Percentiles rank a stretch among this genome's conserved stretches.
Evolutionary conservation across 148 eudicot genomes (phyloP).

Genomic region (Amaranthus cruentus): DNA sequence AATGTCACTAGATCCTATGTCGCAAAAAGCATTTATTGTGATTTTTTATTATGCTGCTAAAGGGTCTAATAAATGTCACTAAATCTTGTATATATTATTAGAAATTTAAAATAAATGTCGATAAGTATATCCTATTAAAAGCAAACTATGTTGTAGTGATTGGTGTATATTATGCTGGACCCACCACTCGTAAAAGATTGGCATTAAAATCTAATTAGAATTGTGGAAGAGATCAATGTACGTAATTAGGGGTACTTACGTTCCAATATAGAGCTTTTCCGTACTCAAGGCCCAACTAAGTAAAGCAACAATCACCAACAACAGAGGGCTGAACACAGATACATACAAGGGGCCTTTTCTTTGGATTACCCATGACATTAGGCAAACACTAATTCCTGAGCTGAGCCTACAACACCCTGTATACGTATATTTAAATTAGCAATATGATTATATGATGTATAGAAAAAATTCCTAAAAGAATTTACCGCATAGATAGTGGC

Average conservation of each 20-base stretch:
- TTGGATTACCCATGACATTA: constrained; percentile 74
- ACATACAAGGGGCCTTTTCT: constrained; percentile 86
- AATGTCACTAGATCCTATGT: too few species aligned
- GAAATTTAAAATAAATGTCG: too few species aligned
- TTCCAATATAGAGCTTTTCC: constrained; percentile 62
- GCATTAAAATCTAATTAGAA: too few species aligned
- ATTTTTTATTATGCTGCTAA: too few species aligned
- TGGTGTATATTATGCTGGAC: too few species aligned
- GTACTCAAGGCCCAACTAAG: constrained; percentile 62
- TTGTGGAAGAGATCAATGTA: too few species aligned
- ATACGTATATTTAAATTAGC: too few species aligned
- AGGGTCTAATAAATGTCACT: too few species aligned
- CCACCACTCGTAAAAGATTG: too few species aligned
- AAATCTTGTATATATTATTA: too few species aligned
- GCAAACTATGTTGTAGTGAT: background rate
- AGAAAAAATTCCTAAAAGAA: background rate
- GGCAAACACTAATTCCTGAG: constrained; percentile 35
- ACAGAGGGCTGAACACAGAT: constrained; percentile 71
- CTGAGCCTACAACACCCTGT: constrained; percentile 64
- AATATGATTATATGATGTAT: too few species aligned
- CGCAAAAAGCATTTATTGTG: too few species aligned
- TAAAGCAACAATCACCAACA: constrained; percentile 62
- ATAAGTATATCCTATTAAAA: background rate
- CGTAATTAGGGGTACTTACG: constrained; percentile 39
- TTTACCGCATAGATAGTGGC: constrained; percentile 57